phyloP scores from a whole-genome alignment of 1,284 basidiomycete genomes.

The Irpex sp. region DNA sequence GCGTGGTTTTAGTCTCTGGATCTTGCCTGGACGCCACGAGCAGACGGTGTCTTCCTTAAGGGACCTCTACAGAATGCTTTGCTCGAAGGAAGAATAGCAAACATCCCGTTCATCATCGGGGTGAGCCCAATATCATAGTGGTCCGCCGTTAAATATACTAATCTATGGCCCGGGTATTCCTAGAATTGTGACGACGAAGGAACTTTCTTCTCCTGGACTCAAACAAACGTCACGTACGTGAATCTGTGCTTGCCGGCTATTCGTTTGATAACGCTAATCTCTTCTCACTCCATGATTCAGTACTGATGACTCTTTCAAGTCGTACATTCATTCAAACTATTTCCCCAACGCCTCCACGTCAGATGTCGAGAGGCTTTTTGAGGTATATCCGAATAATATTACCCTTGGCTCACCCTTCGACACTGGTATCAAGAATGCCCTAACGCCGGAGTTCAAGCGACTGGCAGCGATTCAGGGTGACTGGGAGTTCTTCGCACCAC shows the following conservation, averaged over 20 bases:
- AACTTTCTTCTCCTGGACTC: conserved; percentile 54
- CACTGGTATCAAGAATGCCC: conserved; percentile 50
- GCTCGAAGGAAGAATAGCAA: conserved; percentile 32
- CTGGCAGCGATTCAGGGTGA: conserved; percentile 59
- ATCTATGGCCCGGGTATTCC: background rate
- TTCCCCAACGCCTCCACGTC: conserved; percentile 34
- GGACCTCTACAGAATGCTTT: conserved; percentile 34
- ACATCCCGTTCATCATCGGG: conserved; percentile 40
- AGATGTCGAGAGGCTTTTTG: conserved; percentile 40
- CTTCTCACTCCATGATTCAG: conserved; percentile 31
- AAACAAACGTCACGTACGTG: conserved; percentile 60
- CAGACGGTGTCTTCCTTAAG: conserved; percentile 44
- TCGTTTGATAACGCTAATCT: conserved; percentile 29
- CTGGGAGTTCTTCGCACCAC: conserved; percentile 56
- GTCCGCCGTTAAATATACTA: background rate
- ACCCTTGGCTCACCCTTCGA: conserved; percentile 59
- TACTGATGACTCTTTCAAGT: conserved; percentile 43
- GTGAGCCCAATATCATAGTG: conserved; percentile 6
- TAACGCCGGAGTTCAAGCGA: conserved; percentile 60
- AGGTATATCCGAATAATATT: conserved; percentile 51
- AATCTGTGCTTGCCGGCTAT: conserved; percentile 18
- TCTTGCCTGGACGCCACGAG: conserved; percentile 46
- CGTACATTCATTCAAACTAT: conserved; percentile 37
- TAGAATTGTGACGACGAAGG: conserved; percentile 60
- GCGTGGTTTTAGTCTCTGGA: conserved; percentile 19